These are phyloP conservation scores for Debaryomyces subglobosus DNA, from an alignment of 1,139 yeast species.

Conservation along the genomic window DNA sequence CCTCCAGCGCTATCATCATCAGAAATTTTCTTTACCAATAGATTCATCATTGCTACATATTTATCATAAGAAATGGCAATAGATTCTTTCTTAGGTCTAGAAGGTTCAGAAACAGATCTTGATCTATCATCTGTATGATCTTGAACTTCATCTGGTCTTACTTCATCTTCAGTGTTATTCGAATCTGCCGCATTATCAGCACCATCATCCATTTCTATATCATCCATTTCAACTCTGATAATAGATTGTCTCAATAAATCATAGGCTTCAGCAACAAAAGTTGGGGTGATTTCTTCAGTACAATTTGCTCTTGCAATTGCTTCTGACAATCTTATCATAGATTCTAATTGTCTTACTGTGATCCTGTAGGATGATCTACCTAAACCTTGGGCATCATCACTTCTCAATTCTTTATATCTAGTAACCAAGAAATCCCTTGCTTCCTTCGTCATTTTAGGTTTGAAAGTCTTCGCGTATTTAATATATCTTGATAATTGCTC, in stretches of 20 bases:
- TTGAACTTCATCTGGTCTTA: constrained; percentile 13
- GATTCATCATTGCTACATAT: constrained; percentile 81
- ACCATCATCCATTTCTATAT: constrained; percentile 80
- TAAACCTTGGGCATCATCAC: constrained; percentile 90
- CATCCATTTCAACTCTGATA: constrained; percentile 93
- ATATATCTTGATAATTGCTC: constrained; percentile 89
- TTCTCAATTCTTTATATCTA: constrained; percentile 83
- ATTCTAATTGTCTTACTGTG: constrained; percentile 95
- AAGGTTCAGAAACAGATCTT: constrained; percentile 10
- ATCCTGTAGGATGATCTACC: constrained; percentile 89
- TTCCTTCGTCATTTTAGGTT: constrained; percentile 82
- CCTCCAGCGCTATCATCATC: constrained; percentile 57
- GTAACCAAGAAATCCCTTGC: constrained; percentile 80
- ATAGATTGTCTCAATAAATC: constrained; percentile 88
- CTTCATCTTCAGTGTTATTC: constrained; percentile 15
- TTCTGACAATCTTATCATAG: constrained; percentile 89
- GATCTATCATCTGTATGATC: constrained; percentile 12
- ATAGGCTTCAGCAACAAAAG: constrained; percentile 92
- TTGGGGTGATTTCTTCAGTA: constrained; percentile 83
- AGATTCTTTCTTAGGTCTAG: constrained; percentile 18
- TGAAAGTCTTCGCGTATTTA: constrained; percentile 90
- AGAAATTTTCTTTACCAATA: constrained; percentile 70
- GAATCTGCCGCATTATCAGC: constrained; percentile 35
- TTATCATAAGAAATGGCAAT: constrained; percentile 79
- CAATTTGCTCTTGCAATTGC: constrained; percentile 98